Base-by-base conservation (phyloP, 2,329 filamentous ascomycete species). In the Cladosporium sp. region DNA sequence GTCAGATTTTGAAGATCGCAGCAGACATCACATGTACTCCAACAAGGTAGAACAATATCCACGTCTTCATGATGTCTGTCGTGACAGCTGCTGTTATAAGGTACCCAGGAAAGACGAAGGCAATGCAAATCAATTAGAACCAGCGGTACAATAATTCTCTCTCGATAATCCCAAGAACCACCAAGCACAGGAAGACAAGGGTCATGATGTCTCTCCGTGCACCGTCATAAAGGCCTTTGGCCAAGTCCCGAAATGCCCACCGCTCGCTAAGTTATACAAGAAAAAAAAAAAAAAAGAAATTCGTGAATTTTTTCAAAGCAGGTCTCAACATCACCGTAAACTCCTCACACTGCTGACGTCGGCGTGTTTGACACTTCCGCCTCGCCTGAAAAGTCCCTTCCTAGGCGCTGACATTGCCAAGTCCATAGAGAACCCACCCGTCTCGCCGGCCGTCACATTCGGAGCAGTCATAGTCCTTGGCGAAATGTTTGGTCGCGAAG, bases 351-450 rank as follows among this genome's bases (percentile, higher is more conserved):
- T 50, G 34, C 47, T 50, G 32, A 37, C 44, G 28, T 39, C 53
- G 1, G 24, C 42, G 7, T 49, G 35, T 34, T 36, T 56, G 9
- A 56, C 25, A 4, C 53, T 56, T 7, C 53, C 53, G 28, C 42
- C 44, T 24, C 53, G 32, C 25, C 44, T 49, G 19, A 56, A 49
- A 20, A 45, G 44, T n/a, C 47, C 47, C 37, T 22, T 55, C 19
- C 48, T 56, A 17, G 20, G 15, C 39, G 22, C 42, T 22, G 22
- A 12, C 22, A n/a, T 8, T 10, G 34, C 12, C 32, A 13, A 19
- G 4, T 35, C 28, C 10, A 4, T n/a, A 9, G 19, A 34, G 0
- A 12, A 34, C 7, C 28, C 51, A 8, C 37, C 25, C 17, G 22
- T 47, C 4, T 48, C 52, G 12, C 39, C 25, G 25, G 52, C 17